Conservation (phyloP, 1,139 yeast genomes). For the Candida sojae region DNA sequence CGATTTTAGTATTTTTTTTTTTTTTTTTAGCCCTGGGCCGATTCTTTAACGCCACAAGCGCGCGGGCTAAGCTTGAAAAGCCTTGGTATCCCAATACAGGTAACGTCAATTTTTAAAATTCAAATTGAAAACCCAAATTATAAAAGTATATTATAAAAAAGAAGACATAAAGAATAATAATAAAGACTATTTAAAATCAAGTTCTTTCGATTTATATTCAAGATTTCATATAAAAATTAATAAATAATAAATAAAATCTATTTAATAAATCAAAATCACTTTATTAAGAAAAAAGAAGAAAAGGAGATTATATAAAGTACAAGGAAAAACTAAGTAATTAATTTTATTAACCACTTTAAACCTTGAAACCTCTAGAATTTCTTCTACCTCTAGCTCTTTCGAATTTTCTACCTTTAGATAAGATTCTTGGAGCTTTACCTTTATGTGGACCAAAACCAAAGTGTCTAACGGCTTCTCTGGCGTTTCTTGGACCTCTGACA, state of each 20-base stretch:
- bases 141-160: background rate
- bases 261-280: background rate
- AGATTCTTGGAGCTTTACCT: conserved; percentile 98
- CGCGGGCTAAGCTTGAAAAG: background rate
- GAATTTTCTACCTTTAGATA: conserved; percentile 98
- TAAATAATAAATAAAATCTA: background rate
- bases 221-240: background rate
- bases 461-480: conserved; percentile 99
- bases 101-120: too few relatives aligned
- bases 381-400: conserved; percentile 99
- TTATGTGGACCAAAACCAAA: conserved; percentile 99
- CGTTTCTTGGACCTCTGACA: conserved; percentile 97
- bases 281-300: background rate
- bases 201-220: conserved; percentile 1
- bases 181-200: background rate
- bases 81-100: too few relatives aligned
- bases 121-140: background rate
- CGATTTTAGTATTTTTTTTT: too few relatives aligned
- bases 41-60: background rate
- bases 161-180: background rate
- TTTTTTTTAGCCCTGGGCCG: too few relatives aligned
- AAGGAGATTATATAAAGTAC: conserved; percentile 10
- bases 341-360: conserved; percentile 54
- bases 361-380: conserved; percentile 99
- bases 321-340: conserved; percentile 5